Conservation (phyloP, 768 basidiomycete species). For the Suillus subaureus region DNA sequence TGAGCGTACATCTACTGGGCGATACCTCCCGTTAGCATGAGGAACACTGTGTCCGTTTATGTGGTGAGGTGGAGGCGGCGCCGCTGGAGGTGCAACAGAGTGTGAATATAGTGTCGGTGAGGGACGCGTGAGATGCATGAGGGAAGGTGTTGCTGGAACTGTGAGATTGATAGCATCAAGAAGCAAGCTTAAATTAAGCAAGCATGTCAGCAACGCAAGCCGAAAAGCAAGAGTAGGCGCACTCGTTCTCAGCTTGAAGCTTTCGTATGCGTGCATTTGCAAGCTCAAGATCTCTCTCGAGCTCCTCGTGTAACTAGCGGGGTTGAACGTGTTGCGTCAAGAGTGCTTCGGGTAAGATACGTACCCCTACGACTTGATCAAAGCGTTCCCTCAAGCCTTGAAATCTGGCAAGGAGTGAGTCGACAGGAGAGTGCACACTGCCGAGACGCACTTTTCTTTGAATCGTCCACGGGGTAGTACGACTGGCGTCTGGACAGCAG, state of each 20-base stretch:
- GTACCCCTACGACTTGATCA: constrained; percentile 34
- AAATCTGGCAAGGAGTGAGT: constrained; percentile 19
- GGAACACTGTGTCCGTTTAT: constrained; percentile 29
- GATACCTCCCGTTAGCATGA: constrained; percentile 30
- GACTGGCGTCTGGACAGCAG: constrained; percentile 19
- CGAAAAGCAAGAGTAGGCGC: constrained; percentile 5
- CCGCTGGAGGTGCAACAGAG: not conserved
- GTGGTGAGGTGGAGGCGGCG: constrained; percentile 15
- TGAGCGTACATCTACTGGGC: constrained; percentile 26
- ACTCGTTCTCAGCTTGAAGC: constrained; percentile 37
- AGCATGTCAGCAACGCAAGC: not conserved
- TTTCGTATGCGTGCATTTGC: constrained; percentile 31
- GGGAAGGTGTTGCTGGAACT: constrained; percentile 33
- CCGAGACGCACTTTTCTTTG: constrained; percentile 33
- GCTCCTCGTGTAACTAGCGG: constrained; percentile 25
- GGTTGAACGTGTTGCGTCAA: not conserved
- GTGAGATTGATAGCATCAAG: constrained; percentile 36
- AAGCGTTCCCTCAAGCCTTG: constrained; percentile 34
- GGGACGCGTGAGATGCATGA: constrained; percentile 33
- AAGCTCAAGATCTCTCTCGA: constrained; percentile 28
- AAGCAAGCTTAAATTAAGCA: constrained; percentile 24
- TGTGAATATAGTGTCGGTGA: constrained; percentile 25
- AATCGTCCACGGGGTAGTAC: constrained; percentile 21
- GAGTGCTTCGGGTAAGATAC: constrained; percentile 6
- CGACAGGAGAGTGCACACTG: too few relatives aligned